Evolutionary conservation across 1,139 yeast genomes (phyloP).

Genomic region (Taiozyma onychis): DNA sequence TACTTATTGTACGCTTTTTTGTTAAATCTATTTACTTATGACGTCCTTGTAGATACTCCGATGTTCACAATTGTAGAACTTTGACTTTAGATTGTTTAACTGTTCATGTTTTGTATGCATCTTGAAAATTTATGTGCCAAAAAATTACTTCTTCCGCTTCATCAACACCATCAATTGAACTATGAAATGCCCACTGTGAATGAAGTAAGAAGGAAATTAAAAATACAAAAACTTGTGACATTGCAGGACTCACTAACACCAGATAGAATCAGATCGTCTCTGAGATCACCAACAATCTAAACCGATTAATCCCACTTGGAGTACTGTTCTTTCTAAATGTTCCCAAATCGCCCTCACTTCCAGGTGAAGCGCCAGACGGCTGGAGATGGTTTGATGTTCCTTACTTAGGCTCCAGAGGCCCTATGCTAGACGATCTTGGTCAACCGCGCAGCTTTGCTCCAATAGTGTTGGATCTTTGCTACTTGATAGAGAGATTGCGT

Average conservation of each 20-base stretch:
- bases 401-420: slow-evolving; percentile 17
- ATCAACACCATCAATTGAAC: background rate
- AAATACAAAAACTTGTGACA: background rate
- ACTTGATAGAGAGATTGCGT: slow-evolving; percentile 35
- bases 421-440: slow-evolving; percentile 2
- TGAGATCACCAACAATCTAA: slow-evolving; percentile 37
- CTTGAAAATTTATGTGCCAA: background rate
- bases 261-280: slow-evolving; percentile 5
- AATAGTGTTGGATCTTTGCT: slow-evolving; percentile 32
- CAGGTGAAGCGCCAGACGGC: slow-evolving; percentile 31
- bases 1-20: background rate
- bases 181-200: background rate
- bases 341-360: slow-evolving; percentile 32
- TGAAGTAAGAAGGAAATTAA: background rate
- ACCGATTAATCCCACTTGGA: slow-evolving; percentile 42
- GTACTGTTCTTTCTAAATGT: slow-evolving; percentile 36
- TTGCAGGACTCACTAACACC: background rate
- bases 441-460: slow-evolving; percentile 2
- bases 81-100: too few species aligned
- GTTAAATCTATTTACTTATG: background rate
- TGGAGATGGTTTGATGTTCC: slow-evolving; percentile 55
- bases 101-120: too few species aligned
- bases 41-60: background rate
- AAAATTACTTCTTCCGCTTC: background rate
- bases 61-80: too few species aligned